Evolutionary conservation across 306 rosid species (phyloP).

Genomic region (Cercis canadensis): DNA sequence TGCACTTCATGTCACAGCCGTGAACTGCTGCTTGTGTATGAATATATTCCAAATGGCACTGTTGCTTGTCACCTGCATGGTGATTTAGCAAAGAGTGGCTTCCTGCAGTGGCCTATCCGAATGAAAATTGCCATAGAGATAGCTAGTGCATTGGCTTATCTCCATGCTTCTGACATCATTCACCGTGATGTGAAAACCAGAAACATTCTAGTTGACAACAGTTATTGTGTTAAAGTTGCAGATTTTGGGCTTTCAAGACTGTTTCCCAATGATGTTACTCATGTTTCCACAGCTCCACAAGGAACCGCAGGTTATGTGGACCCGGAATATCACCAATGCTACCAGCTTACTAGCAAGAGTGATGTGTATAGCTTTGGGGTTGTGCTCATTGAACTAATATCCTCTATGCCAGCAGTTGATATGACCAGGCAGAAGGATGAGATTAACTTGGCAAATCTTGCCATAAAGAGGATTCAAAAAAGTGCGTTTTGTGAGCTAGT

Average conservation of each 20-base stretch:
- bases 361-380: conserved; percentile 75
- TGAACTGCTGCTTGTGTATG: conserved; percentile 67
- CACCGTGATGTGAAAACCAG: conserved; percentile 65
- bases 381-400: conserved; percentile 62
- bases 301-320: conserved; percentile 77
- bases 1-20: conserved; percentile 64
- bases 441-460: conserved; percentile 51
- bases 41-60: conserved; percentile 65
- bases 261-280: conserved; percentile 61
- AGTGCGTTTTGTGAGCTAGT: conserved; percentile 41
- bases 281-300: conserved; percentile 67
- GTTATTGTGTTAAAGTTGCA: conserved; percentile 60
- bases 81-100: conserved; percentile 17
- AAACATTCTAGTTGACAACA: conserved; percentile 67
- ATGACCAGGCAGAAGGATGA: conserved; percentile 46
- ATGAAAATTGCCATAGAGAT: conserved; percentile 70
- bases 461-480: conserved; percentile 41
- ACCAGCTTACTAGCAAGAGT: conserved; percentile 71
- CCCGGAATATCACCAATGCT: conserved; percentile 64
- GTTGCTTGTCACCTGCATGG: conserved; percentile 67
- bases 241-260: conserved; percentile 72
- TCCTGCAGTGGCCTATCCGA: conserved; percentile 52
- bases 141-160: conserved; percentile 64
- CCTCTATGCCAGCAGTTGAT: conserved; percentile 71
- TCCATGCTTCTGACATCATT: conserved; percentile 61